Percentiles rank a stretch among this genome's conserved stretches.
These are phyloP conservation scores for Phaffomyces opuntiae DNA, from an alignment of 805 yeast species.

Conservation along the genomic window DNA sequence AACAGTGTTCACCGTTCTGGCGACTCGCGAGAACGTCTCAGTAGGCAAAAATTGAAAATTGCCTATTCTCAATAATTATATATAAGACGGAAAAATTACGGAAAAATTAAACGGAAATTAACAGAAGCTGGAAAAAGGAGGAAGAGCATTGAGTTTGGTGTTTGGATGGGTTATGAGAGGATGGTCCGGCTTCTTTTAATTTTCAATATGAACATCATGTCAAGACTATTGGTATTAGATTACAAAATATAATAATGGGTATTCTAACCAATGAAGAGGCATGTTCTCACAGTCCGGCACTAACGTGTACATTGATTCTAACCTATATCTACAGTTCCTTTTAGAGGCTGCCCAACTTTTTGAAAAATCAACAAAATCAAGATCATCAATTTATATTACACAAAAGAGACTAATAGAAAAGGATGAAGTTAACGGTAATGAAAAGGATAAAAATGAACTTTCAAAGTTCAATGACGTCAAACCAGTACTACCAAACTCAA, in stretches of 20 bases:
- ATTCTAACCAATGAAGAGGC: slow-evolving; percentile 18
- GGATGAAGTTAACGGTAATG: slow-evolving; percentile 24
- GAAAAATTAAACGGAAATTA: too few species aligned
- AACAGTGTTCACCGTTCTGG: too few species aligned
- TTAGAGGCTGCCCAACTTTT: slow-evolving; percentile 20
- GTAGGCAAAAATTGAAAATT: too few species aligned
- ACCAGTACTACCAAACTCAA: slow-evolving; percentile 24
- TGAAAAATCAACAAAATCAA: slow-evolving; percentile 29
- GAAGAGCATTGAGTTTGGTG: too few species aligned
- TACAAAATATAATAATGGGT: slow-evolving; percentile 4
- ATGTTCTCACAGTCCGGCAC: not conserved
- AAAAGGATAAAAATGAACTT: slow-evolving; percentile 12
- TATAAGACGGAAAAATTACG: too few species aligned
- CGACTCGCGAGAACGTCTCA: too few species aligned
- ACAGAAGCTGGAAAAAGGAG: too few species aligned
- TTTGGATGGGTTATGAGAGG: too few species aligned
- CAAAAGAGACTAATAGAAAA: slow-evolving; percentile 43
- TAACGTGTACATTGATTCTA: not conserved
- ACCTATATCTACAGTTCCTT: slow-evolving; percentile 15
- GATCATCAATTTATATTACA: slow-evolving; percentile 50
- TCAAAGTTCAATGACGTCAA: slow-evolving; percentile 15
- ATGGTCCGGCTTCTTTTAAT: not conserved
- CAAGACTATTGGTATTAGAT: not conserved
- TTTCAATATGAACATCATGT: not conserved
- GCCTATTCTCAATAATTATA: too few species aligned